phyloP scores from a whole-genome alignment of 495 filamentous ascomycete genomes.

The Tricharina praecox region DNA sequence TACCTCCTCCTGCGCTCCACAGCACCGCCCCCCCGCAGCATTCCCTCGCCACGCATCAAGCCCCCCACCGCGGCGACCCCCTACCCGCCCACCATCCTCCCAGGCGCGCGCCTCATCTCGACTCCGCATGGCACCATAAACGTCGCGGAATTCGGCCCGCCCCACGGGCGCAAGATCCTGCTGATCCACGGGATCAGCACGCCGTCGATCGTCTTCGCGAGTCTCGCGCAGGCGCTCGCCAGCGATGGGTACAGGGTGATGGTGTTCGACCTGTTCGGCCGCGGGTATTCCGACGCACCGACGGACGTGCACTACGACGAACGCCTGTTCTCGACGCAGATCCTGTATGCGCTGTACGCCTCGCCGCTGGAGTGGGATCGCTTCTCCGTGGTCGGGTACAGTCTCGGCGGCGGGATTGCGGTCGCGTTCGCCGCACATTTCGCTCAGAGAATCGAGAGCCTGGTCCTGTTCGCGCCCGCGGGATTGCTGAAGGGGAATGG shows the following conservation, averaged over 20 bases:
- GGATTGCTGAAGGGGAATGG: constrained; percentile 31
- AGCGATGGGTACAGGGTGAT: constrained; percentile 5
- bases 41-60: neutral
- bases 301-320: constrained; percentile 50
- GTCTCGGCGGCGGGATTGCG: constrained; percentile 63
- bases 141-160: constrained; percentile 85
- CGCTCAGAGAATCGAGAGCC: constrained; percentile 38
- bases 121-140: constrained; percentile 65
- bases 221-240: neutral
- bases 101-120: constrained; percentile 54
- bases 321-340: constrained; percentile 57
- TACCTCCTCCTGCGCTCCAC: constrained; percentile 28
- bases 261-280: constrained; percentile 48
- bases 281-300: constrained; percentile 61
- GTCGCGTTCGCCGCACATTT: constrained; percentile 58
- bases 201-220: constrained; percentile 44
- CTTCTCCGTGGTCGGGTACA: constrained; percentile 68
- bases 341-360: constrained; percentile 52
- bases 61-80: constrained; percentile 28
- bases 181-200: constrained; percentile 79
- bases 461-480: constrained; percentile 58
- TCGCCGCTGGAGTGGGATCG: constrained; percentile 51
- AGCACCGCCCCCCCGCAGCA: neutral
- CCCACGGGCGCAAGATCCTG: constrained; percentile 58
- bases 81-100: constrained; percentile 58